These are phyloP conservation scores for Daldinia childiae DNA, from an alignment of 495 filamentous ascomycete genomes.

Conservation along the genomic window DNA sequence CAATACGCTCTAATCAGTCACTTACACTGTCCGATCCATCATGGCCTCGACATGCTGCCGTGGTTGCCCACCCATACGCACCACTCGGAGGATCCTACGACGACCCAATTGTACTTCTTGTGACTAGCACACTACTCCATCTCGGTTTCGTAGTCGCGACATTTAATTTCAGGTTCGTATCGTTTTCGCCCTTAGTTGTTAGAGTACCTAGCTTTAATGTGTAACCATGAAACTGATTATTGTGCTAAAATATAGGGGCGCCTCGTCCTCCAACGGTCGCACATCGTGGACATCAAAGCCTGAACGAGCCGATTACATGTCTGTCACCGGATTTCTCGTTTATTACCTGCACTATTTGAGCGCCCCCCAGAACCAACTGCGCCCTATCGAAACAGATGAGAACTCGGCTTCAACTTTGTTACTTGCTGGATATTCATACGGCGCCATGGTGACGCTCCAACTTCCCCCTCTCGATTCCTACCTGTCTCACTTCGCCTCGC, in stretches of 20 bases:
- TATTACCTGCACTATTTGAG: slow-evolving; percentile 69
- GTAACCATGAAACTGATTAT: slow-evolving; percentile 8
- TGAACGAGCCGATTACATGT: slow-evolving; percentile 82
- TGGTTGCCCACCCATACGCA: slow-evolving; percentile 92
- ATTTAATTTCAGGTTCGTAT: slow-evolving; percentile 87
- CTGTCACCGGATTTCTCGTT: slow-evolving; percentile 79
- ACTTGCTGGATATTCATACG: slow-evolving; percentile 91
- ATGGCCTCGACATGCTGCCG: slow-evolving; percentile 68
- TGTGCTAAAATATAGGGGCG: slow-evolving; percentile 68
- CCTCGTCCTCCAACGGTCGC: slow-evolving; percentile 73
- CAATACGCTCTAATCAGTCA: slow-evolving; percentile 51
- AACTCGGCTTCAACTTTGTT: slow-evolving; percentile 53
- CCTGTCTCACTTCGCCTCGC: slow-evolving; percentile 64
- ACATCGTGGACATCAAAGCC: slow-evolving; percentile 87
- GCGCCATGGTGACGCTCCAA: slow-evolving; percentile 78
- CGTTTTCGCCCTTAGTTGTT: background rate
- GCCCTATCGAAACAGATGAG: background rate
- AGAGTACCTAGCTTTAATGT: background rate
- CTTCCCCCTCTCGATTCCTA: slow-evolving; percentile 71
- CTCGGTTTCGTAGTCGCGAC: slow-evolving; percentile 80
- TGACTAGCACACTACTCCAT: slow-evolving; percentile 69
- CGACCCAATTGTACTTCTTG: slow-evolving; percentile 75
- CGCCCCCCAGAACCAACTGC: slow-evolving; percentile 23
- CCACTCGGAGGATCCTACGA: slow-evolving; percentile 86
- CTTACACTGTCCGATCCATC: slow-evolving; percentile 19